Evolutionary conservation across 2,329 filamentous ascomycete genomes (phyloP).

Genomic region (Fusarium sp.): DNA sequence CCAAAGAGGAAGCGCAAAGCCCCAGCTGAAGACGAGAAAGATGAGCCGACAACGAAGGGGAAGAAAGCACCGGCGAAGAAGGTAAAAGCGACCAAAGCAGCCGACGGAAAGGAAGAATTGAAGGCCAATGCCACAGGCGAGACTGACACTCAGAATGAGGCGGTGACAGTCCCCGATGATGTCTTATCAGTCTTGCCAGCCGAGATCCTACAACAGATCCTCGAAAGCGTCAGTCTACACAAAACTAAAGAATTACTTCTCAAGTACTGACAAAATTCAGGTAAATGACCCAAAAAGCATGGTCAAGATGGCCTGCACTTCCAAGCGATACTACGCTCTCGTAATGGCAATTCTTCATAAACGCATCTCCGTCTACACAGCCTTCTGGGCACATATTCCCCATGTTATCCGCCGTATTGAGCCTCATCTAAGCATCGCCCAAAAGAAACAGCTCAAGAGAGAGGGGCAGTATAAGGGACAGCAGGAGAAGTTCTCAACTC

Average conservation of each 20-base stretch:
- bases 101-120: fast-evolving
- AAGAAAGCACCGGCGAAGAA: neutral
- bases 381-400: neutral
- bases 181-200: neutral
- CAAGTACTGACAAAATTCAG: neutral
- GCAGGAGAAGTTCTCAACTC: neutral
- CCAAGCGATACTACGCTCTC: conserved; percentile 1
- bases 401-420: neutral
- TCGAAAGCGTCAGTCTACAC: neutral
- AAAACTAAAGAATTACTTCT: fast-evolving
- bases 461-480: neutral
- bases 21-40: neutral
- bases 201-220: neutral
- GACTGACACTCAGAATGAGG: fast-evolving
- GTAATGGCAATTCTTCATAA: conserved; percentile 1
- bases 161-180: neutral
- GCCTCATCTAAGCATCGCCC: conserved; percentile 3
- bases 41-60: neutral
- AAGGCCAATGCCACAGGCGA: fast-evolving
- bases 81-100: fast-evolving
- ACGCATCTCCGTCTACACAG: neutral
- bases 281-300: neutral
- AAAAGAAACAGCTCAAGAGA: conserved; percentile 9
- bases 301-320: conserved; percentile 10
- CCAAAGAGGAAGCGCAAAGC: neutral